Evolutionary conservation across 2,329 filamentous ascomycete genomes (phyloP).

Genomic region (Boeremia lycopersici): DNA sequence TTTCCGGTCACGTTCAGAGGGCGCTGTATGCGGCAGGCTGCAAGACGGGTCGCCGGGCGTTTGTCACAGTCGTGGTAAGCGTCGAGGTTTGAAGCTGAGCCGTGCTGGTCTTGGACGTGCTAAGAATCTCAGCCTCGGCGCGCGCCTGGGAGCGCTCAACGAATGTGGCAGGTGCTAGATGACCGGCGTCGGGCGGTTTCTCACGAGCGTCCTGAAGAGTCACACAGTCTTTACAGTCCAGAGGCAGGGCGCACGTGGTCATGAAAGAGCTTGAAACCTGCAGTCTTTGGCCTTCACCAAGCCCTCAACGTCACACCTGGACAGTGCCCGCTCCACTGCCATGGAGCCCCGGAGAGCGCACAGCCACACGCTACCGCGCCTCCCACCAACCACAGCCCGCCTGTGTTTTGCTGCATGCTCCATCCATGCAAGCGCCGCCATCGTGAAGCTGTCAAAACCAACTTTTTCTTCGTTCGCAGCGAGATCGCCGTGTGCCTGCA

Average conservation of each 20-base stretch:
- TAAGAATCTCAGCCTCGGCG: conserved; percentile 29
- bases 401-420: conserved; percentile 12
- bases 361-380: conserved; percentile 20
- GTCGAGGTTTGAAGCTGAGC: conserved; percentile 11
- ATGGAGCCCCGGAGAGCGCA: conserved; percentile 9
- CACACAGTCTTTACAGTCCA: conserved; percentile 1
- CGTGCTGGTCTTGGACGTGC: conserved; percentile 6
- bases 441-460: conserved; percentile 17
- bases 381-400: conserved; percentile 18
- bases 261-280: conserved; percentile 11
- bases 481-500: conserved; percentile 39
- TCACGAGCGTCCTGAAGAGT: conserved; percentile 9
- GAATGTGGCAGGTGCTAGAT: conserved; percentile 10
- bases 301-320: conserved; percentile 14
- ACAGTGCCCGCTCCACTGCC: conserved; percentile 11
- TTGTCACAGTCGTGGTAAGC: conserved; percentile 19
- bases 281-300: conserved; percentile 20
- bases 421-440: conserved; percentile 18
- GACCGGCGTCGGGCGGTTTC: neutral
- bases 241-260: conserved; percentile 8
- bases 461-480: conserved; percentile 18
- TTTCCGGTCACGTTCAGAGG: conserved; percentile 6
- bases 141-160: conserved; percentile 34
- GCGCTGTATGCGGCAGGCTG: neutral
- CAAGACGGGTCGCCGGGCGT: conserved; percentile 7